A percentile compares a stretch with the other conserved stretches of the same genome.
phyloP scores from a whole-genome alignment of 2,329 filamentous ascomycete species.

The Talaromyces amestolkiae region DNA sequence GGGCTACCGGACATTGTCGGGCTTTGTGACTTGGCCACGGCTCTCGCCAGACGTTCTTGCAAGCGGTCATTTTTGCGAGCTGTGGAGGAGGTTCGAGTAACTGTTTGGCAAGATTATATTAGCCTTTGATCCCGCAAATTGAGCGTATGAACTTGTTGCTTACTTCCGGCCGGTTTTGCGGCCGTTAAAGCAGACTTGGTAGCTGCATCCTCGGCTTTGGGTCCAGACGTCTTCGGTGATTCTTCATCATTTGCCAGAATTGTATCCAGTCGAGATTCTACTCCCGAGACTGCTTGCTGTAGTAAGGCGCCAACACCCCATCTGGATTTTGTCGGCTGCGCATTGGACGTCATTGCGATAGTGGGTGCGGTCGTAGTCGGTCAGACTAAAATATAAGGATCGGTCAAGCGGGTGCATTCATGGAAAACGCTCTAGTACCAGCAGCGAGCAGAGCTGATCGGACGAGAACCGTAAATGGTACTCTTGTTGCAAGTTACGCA shows the following conservation, averaged over 20 bases:
- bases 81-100: constrained; percentile 64
- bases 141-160: constrained; percentile 17
- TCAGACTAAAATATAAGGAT: neutral
- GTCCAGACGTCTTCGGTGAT: constrained; percentile 25
- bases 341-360: constrained; percentile 34
- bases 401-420: neutral
- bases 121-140: too few species aligned
- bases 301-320: constrained; percentile 71
- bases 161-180: constrained; percentile 31
- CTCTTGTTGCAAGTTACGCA: constrained; percentile 9
- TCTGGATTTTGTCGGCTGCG: constrained; percentile 54
- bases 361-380: neutral
- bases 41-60: constrained; percentile 84
- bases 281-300: constrained; percentile 85
- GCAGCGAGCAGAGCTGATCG: neutral
- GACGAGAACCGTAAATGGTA: neutral
- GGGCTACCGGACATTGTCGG: constrained; percentile 45
- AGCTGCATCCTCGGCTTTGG: constrained; percentile 30
- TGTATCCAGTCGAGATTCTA: constrained; percentile 88
- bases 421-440: neutral
- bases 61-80: constrained; percentile 74
- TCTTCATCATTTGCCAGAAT: constrained; percentile 80
- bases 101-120: constrained; percentile 32
- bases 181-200: constrained; percentile 20
- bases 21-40: constrained; percentile 71